Percentiles rank a stretch among this genome's conserved stretches.
Conservation (phyloP, 345 rosid species). For the Noccaea caerulescens region DNA sequence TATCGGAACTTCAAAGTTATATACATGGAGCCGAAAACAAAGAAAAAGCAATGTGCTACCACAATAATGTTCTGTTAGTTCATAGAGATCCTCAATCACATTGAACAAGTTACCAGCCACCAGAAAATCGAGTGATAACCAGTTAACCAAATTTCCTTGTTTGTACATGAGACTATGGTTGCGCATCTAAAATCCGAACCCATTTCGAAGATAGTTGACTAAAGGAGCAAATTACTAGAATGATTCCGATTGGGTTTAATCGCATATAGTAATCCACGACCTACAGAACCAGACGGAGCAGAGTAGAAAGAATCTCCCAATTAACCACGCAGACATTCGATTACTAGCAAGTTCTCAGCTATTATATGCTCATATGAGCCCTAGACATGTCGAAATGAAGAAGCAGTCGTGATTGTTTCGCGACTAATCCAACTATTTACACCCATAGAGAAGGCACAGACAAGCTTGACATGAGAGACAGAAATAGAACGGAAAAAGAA, state of each 20-base stretch:
- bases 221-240: background rate
- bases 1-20: conserved; percentile 7
- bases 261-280: conserved; percentile 27
- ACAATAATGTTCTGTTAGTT: conserved; percentile 5
- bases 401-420: conserved; percentile 27
- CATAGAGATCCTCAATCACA: conserved; percentile 18
- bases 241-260: conserved; percentile 31
- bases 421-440: conserved; percentile 19
- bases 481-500: background rate
- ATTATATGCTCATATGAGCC: conserved; percentile 17
- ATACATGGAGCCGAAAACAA: background rate
- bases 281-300: conserved; percentile 14
- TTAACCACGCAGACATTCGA: conserved; percentile 22
- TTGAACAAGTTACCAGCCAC: conserved; percentile 2
- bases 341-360: conserved; percentile 24
- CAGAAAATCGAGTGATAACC: background rate
- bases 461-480: conserved; percentile 11
- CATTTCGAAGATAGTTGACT: conserved; percentile 10
- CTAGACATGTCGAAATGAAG: conserved; percentile 23
- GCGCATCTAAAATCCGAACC: conserved; percentile 1
- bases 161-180: background rate
- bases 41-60: conserved; percentile 15
- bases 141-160: background rate
- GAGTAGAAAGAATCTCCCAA: conserved; percentile 16
- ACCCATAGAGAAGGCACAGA: conserved; percentile 9